Evolutionary conservation across 768 basidiomycete genomes (phyloP).

Genomic region (Collybia sp.): DNA sequence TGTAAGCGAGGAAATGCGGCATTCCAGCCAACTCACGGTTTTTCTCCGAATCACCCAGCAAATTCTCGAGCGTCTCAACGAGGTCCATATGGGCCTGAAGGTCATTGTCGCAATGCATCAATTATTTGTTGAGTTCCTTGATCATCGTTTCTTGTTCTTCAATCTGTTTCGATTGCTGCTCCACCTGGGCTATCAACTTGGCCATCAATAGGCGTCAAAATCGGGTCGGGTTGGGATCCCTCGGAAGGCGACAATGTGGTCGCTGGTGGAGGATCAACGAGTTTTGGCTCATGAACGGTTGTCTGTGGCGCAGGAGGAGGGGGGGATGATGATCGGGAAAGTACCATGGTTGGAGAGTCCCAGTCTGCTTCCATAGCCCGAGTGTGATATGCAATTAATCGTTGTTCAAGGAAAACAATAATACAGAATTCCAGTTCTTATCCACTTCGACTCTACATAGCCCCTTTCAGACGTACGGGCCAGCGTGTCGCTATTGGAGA

Average conservation of each 20-base stretch:
- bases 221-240: slow-evolving; percentile 69
- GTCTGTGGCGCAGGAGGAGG: slow-evolving; percentile 74
- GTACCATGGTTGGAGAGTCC: slow-evolving; percentile 64
- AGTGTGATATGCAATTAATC: slow-evolving; percentile 47
- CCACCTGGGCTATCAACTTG: slow-evolving; percentile 55
- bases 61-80: slow-evolving; percentile 77
- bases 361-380: too few relatives aligned
- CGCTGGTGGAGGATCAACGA: slow-evolving; percentile 35
- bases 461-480: too few relatives aligned
- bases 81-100: slow-evolving; percentile 90
- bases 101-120: slow-evolving; percentile 90
- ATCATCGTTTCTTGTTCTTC: slow-evolving; percentile 90
- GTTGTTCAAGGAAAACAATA: too few relatives aligned
- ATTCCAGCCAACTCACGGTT: slow-evolving; percentile 57
- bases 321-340: slow-evolving; percentile 84
- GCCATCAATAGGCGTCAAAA: slow-evolving; percentile 42
- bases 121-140: slow-evolving; percentile 88
- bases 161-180: slow-evolving; percentile 72
- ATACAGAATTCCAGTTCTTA: too few relatives aligned
- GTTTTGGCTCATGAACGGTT: slow-evolving; percentile 42
- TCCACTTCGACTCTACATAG: too few relatives aligned
- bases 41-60: slow-evolving; percentile 88
- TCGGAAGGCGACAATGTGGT: slow-evolving; percentile 57
- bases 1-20: slow-evolving; percentile 4
- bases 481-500: too few relatives aligned